These are phyloP conservation scores for Arctium lappa DNA, from an alignment of 129 eudicot species.

Conservation along the genomic window DNA sequence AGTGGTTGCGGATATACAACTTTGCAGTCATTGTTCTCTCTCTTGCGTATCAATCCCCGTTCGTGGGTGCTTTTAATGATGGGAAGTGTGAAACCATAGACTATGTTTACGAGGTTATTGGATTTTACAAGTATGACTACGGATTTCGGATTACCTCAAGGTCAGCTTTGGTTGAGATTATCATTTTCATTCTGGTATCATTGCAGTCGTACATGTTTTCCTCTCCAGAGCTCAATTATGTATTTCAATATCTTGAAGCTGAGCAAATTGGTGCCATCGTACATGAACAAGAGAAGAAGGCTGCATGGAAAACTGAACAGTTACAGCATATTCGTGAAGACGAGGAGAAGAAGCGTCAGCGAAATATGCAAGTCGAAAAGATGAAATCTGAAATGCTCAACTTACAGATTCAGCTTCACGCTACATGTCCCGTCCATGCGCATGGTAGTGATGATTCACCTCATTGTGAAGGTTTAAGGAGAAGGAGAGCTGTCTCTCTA, in stretches of 20 bases:
- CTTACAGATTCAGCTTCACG: constrained; percentile 81
- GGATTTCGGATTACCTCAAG: constrained; percentile 97
- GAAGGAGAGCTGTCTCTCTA: constrained; percentile 54
- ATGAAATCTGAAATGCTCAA: constrained; percentile 98
- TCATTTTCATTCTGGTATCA: constrained; percentile 87
- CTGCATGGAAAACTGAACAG: constrained; percentile 97
- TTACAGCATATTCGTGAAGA: constrained; percentile 80
- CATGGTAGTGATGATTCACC: constrained; percentile 51
- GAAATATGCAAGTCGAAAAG: constrained; percentile 97
- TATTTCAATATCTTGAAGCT: constrained; percentile 94
- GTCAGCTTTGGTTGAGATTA: constrained; percentile 90
- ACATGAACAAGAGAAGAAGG: constrained; percentile 91
- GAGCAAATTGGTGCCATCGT: constrained; percentile 99
- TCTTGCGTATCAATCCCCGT: constrained; percentile 96
- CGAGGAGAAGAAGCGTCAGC: constrained; percentile 83
- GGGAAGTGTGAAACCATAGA: constrained; percentile 86
- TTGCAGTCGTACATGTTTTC: constrained; percentile 93
- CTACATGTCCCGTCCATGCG: constrained; percentile 41
- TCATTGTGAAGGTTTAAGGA: constrained; percentile 59
- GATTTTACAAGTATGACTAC: constrained; percentile 87
- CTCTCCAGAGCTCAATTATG: constrained; percentile 84
- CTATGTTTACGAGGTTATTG: constrained; percentile 82
- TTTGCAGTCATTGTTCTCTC: constrained; percentile 88
- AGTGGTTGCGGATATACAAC: constrained; percentile 84
- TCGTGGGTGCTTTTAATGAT: constrained; percentile 60